Evolutionary conservation across 345 rosid species (phyloP), one percentile per base, ranked within the genome.

Genomic region (Odontarrhena argentea): DNA sequence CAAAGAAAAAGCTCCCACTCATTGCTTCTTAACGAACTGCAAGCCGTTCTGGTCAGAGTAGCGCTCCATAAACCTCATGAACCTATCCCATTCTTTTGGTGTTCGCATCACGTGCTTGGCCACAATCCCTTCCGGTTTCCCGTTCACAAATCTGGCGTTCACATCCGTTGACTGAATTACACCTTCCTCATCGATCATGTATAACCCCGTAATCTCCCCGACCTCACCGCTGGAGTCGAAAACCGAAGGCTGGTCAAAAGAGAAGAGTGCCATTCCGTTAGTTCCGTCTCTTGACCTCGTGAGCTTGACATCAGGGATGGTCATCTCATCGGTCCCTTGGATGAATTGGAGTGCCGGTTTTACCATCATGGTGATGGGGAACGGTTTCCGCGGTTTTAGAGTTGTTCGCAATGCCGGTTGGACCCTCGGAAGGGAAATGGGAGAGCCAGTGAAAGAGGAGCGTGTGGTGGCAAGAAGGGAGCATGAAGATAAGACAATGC

Each of bases 31-130:
- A 75, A 94, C 67, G 68, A 91, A 94, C 54, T 85, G 84, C 78
- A 91, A 80, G 42, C 99, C 97, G 22, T 94, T 90, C 52, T 77
- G 91, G 68, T 85, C 80, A 0, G 97, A 87, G 78, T 91, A 94
- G 40, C 92, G 83, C 73, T 94, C 96, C 97, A 94, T 88, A 80
- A 94, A 94, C 76, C 96, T 84, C 99, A 88, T 91, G 82, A 94
- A 91, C 65, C 99, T 80, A 60, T 91, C 99, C 96, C 99, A 88
- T 12, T 90, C 99, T 22, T 82, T 78, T 0, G 95, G 96, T 0
- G 86, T 42, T 47, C 91, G 77, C 99, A 94, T 94, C 15, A 91
- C 22, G 57, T 84, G 90, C 78, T 84, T 94, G 0, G 99, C 96
- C 69, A 90, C 97, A 7, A 94, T 81, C 63, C 82, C 81, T 0